Evolutionary conservation across 1,284 basidiomycete species (phyloP), one percentile per base, ranked within the genome.

Genomic region (Ustilago sp.): DNA sequence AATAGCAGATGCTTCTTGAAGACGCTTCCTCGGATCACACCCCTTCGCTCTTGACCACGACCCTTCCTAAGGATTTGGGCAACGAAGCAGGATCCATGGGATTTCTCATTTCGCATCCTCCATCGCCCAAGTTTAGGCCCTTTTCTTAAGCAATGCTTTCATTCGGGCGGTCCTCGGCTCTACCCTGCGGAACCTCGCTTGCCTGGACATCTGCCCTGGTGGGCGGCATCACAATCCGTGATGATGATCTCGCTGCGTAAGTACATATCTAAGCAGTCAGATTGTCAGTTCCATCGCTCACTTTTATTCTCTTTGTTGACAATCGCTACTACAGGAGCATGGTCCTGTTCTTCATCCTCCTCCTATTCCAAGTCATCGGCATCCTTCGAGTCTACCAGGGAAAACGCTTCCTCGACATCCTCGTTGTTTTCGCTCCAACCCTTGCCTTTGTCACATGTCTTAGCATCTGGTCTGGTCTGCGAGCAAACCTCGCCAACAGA

Each of bases 241-340:
- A 54, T 12, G 57, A 59, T 19, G 74, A 77, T 19, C 59, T 77
- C 11, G 74, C 74, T 19, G 53, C 74, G 74, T 77, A 47, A 57
- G 74, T 68, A 15, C 45, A 8, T 6, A 17, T 8, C 19, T 13
- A 34, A 48, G 51, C 13, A 3, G 8, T 15, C 43, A 1, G 2
- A 38, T 28, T 7, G 34, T 19, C 38, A 13, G 15, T n/a, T 36
- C 11, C 15, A 12, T 50, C 36, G 34, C 48, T 54, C 8, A 55
- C 34, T 12, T 11, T 39, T 17, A 13, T 23, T 35, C 31, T 34
- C 54, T 32, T 51, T 12, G n/a, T 13, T 12, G 5, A 11, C 3
- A 3, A 28, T n/a, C 17, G 9, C 19, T n/a, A 0, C 4, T 32
- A 4, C 60, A 67, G 68, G 55, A 71, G 65, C 57, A 60, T 71